Conservation (phyloP, 2,329 filamentous ascomycete genomes). For the Amauroascus niger region DNA sequence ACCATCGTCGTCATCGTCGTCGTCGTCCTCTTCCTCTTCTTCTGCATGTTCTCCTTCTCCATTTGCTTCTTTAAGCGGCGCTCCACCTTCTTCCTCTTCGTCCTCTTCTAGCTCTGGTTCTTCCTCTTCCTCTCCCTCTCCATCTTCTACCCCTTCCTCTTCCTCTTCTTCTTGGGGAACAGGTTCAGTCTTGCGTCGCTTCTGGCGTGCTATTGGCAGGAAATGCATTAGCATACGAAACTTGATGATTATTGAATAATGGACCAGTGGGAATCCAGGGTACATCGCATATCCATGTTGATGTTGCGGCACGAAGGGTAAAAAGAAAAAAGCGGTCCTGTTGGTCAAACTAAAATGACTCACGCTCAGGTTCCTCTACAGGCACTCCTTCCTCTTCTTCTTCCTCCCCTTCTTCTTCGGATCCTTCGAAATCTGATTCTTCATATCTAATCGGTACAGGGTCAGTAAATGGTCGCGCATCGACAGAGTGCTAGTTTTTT, state of each 20-base stretch:
- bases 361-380: conserved; percentile 19
- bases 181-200: conserved; percentile 23
- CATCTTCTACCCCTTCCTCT: conserved; percentile 21
- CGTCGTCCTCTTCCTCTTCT: conserved; percentile 22
- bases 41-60: conserved; percentile 17
- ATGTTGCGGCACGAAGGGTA: neutral
- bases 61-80: conserved; percentile 20
- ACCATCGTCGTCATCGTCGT: conserved; percentile 22
- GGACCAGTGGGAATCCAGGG: neutral
- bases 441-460: conserved; percentile 23
- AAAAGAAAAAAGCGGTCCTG: neutral
- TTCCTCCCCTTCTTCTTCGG: conserved; percentile 19
- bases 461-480: neutral
- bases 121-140: conserved; percentile 19
- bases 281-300: neutral
- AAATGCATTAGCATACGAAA: neutral
- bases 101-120: too few relatives aligned
- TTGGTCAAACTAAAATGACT: conserved; percentile 1
- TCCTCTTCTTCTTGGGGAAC: conserved; percentile 21
- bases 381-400: conserved; percentile 21
- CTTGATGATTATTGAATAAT: too few relatives aligned
- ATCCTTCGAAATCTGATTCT: conserved; percentile 25
- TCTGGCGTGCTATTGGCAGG: conserved; percentile 13
- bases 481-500: neutral
- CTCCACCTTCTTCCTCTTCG: conserved; percentile 17